phyloP scores from a whole-genome alignment of 192 early-diverging fungal genomes.

The Gonapodya prolifera region DNA sequence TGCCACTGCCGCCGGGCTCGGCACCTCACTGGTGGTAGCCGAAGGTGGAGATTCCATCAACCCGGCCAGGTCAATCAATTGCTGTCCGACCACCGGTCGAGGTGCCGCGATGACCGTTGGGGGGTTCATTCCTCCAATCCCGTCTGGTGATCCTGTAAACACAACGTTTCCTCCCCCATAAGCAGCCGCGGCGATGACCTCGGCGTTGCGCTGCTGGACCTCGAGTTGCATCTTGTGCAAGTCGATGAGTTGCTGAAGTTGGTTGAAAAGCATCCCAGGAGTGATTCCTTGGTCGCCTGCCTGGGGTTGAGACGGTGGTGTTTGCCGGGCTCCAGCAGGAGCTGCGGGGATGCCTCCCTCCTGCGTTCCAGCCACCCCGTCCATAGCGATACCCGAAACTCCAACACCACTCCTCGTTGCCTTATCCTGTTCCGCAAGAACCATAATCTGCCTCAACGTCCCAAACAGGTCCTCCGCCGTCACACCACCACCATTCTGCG shows the following conservation, averaged over 20 bases:
- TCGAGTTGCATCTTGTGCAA: not conserved
- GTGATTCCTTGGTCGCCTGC: not conserved
- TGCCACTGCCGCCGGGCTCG: no score
- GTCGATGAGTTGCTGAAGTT: constrained; percentile 3
- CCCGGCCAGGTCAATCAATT: not conserved
- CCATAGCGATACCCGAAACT: no score
- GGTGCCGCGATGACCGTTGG: no score
- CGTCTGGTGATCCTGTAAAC: no score
- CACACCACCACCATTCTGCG: not conserved
- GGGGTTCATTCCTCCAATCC: no score
- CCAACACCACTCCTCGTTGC: not conserved
- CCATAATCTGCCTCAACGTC: not conserved
- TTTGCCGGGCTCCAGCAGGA: not conserved
- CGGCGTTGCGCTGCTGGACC: not conserved
- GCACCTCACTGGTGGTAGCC: not conserved
- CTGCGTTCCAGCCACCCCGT: not conserved
- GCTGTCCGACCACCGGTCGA: no score
- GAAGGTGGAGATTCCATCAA: not conserved
- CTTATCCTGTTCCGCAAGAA: not conserved
- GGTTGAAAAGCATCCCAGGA: not conserved
- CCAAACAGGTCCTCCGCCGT: not conserved
- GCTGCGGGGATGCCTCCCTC: not conserved
- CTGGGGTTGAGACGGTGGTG: not conserved
- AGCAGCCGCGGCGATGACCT: not conserved
- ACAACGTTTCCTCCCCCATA: no score